phyloP scores from a whole-genome alignment of 106 monocot genomes.

The Amphibolis antarctica region DNA sequence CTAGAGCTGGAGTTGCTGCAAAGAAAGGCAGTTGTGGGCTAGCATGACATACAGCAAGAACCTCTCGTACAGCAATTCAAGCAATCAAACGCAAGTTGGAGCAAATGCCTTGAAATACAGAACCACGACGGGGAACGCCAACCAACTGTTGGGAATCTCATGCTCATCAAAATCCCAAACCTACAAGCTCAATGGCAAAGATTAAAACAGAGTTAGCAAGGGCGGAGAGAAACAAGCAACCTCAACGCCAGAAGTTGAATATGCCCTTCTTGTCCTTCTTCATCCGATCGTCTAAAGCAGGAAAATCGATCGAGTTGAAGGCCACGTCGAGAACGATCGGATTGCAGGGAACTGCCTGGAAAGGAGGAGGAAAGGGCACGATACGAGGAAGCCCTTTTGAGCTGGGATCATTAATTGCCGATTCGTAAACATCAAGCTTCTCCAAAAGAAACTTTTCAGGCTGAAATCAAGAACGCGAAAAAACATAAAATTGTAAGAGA shows the following conservation, averaged over 20 bases:
- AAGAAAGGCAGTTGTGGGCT: no score
- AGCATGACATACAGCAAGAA: no score
- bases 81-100: no score
- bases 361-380: slow-evolving; percentile 62
- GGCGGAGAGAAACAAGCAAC: background rate
- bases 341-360: slow-evolving; percentile 80
- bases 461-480: slow-evolving; percentile 19
- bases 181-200: no score
- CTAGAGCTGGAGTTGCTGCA: no score
- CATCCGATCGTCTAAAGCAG: slow-evolving; percentile 74
- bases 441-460: slow-evolving; percentile 66
- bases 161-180: no score
- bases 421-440: slow-evolving; percentile 70
- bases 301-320: slow-evolving; percentile 84
- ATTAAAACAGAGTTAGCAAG: no score
- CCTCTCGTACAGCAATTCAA: no score
- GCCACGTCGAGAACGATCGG: slow-evolving; percentile 90
- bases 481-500: background rate
- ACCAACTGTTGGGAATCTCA: no score
- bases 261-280: slow-evolving; percentile 94
- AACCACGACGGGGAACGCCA: no score
- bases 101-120: no score
- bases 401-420: slow-evolving; percentile 49
- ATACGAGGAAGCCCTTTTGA: slow-evolving; percentile 45
- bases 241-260: slow-evolving; percentile 33